Evolutionary conservation across 768 basidiomycete species (phyloP).

Genomic region (Rhodocollybia butyracea): DNA sequence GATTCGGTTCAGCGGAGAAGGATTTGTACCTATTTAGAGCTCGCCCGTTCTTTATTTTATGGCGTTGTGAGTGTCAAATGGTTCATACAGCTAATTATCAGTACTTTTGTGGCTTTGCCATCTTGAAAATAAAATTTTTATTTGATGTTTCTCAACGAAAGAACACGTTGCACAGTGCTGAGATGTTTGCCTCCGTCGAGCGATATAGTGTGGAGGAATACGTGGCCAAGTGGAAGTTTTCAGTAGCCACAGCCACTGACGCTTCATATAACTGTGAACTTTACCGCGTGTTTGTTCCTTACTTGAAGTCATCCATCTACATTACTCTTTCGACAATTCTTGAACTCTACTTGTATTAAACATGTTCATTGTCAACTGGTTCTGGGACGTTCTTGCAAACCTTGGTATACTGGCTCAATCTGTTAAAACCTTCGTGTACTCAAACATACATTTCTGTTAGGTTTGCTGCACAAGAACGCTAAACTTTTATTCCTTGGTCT

Average conservation of each 20-base stretch:
- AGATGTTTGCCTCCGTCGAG: conserved; percentile 38
- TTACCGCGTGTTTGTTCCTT: conserved; percentile 1
- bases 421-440: conserved; percentile 4
- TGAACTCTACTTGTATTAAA: conserved; percentile 12
- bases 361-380: conserved; percentile 93
- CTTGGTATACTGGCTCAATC: conserved; percentile 57
- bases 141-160: too few species aligned
- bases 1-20: conserved; percentile 20
- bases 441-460: conserved; percentile 33
- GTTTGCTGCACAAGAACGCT: conserved; percentile 95
- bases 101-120: too few species aligned
- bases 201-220: conserved; percentile 34
- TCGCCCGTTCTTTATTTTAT: conserved; percentile 10
- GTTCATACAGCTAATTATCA: conserved; percentile 11
- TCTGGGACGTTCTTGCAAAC: conserved; percentile 92
- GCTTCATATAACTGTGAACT: too few species aligned
- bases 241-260: too few species aligned
- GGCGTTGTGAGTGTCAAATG: conserved; percentile 30
- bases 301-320: too few species aligned
- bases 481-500: conserved; percentile 99
- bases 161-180: too few species aligned
- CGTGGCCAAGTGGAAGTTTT: too few species aligned
- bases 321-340: too few species aligned
- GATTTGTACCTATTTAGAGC: conserved; percentile 15
- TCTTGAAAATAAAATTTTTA: too few species aligned